Conservation (phyloP, 2,329 filamentous ascomycete genomes). For the Pestalotiopsis sp. region DNA sequence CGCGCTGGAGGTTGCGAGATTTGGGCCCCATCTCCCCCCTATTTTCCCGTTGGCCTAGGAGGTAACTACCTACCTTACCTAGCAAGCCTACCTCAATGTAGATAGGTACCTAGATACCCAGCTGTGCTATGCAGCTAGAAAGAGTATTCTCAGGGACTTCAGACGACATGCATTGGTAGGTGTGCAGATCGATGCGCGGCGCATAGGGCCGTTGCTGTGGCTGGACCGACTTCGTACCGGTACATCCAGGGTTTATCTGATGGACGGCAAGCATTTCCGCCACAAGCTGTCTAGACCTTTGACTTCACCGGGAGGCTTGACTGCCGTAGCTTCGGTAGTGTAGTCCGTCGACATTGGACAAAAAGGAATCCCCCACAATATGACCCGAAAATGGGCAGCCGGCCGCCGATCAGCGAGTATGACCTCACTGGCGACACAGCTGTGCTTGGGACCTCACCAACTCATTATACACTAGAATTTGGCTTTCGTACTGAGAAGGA, state of each 20-base stretch:
- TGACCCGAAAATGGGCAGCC: background rate
- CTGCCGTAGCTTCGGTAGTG: constrained; percentile 7
- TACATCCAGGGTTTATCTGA: background rate
- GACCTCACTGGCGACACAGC: background rate
- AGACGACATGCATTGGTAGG: constrained; percentile 1
- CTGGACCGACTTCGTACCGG: background rate
- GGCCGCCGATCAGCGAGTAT: constrained; percentile 7
- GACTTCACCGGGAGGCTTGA: constrained; percentile 12
- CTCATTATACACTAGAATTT: background rate
- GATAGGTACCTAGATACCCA: background rate
- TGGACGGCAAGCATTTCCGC: constrained; percentile 3
- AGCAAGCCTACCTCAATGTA: no score
- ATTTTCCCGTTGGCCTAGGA: no score
- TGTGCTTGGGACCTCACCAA: no score
- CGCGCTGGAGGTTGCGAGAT: background rate
- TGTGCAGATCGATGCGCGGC: constrained; percentile 8
- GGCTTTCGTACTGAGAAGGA: background rate
- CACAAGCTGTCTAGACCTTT: constrained; percentile 11
- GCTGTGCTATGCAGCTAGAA: constrained; percentile 2
- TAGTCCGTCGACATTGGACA: background rate
- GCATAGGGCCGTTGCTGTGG: background rate
- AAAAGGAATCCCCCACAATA: background rate
- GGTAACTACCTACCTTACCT: no score
- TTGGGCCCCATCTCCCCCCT: no score
- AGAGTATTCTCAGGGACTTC: background rate